Evolutionary conservation across 1,139 yeast species (phyloP).

Genomic region (Suhomyces maxii): DNA sequence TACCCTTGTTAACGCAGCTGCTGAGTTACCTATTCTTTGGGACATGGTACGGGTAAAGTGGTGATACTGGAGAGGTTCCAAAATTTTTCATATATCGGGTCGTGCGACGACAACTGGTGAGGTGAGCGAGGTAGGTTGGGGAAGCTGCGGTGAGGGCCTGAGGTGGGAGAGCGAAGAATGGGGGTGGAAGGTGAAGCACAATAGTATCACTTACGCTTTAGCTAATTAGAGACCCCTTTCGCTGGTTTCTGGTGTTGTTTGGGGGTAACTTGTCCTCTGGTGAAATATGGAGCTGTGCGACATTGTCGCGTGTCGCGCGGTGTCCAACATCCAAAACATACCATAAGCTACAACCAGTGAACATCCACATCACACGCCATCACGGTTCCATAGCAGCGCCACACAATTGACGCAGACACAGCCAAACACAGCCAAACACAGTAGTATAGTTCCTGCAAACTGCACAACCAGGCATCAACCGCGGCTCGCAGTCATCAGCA

Average conservation of each 20-base stretch:
- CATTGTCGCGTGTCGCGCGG: conserved; percentile 4
- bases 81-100: conserved; percentile 5
- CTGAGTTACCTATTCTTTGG: conserved; percentile 60
- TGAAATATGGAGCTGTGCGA: background rate
- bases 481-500: too few relatives aligned
- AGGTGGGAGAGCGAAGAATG: background rate
- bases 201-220: background rate
- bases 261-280: too few relatives aligned
- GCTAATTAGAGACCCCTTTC: too few relatives aligned
- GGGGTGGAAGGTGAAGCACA: background rate
- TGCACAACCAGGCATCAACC: too few relatives aligned
- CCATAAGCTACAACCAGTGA: background rate
- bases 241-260: too few relatives aligned
- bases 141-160: background rate
- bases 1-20: conserved; percentile 75
- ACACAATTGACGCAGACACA: background rate
- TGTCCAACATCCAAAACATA: background rate
- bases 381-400: background rate
- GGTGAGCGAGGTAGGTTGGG: background rate
- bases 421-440: too few relatives aligned
- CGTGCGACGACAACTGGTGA: background rate
- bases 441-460: too few relatives aligned
- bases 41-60: conserved; percentile 40
- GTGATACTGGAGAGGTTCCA: background rate
- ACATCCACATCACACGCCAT: background rate